Evolutionary conservation across 148 eudicot species (phyloP).

Genomic region (Hydrangea macrophylla): DNA sequence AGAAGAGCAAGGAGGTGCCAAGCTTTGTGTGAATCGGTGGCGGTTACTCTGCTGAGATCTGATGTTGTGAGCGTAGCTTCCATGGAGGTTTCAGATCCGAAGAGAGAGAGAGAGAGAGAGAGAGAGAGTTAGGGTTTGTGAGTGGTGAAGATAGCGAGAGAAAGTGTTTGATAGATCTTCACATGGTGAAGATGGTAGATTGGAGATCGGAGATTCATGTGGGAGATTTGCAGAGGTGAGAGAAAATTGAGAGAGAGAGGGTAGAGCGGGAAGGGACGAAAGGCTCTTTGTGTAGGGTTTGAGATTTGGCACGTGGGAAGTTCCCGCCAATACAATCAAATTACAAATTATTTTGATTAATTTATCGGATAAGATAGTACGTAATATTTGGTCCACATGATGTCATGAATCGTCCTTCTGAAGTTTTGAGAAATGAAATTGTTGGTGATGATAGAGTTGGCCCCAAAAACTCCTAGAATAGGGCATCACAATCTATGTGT

Average conservation of each 20-base stretch:
- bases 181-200: neutral
- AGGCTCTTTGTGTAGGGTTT: slow-evolving; percentile 8
- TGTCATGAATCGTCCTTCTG: too few species aligned
- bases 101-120: neutral
- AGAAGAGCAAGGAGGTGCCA: slow-evolving; percentile 54
- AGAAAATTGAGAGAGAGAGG: slow-evolving; percentile 13
- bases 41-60: slow-evolving; percentile 17
- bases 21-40: slow-evolving; percentile 35
- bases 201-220: neutral
- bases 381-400: too few species aligned
- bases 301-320: slow-evolving; percentile 9
- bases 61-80: slow-evolving; percentile 14
- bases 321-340: slow-evolving; percentile 27
- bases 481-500: too few species aligned
- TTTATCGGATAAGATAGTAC: too few species aligned
- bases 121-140: neutral
- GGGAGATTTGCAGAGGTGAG: neutral
- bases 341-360: too few species aligned
- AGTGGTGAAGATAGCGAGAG: neutral
- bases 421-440: too few species aligned
- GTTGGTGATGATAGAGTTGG: too few species aligned
- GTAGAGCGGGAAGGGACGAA: slow-evolving; percentile 5
- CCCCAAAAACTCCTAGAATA: too few species aligned
- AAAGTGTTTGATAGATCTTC: neutral
- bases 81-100: slow-evolving; percentile 22